Conservation (phyloP, 169 alveolate species). For the Plasmodium inui region DNA sequence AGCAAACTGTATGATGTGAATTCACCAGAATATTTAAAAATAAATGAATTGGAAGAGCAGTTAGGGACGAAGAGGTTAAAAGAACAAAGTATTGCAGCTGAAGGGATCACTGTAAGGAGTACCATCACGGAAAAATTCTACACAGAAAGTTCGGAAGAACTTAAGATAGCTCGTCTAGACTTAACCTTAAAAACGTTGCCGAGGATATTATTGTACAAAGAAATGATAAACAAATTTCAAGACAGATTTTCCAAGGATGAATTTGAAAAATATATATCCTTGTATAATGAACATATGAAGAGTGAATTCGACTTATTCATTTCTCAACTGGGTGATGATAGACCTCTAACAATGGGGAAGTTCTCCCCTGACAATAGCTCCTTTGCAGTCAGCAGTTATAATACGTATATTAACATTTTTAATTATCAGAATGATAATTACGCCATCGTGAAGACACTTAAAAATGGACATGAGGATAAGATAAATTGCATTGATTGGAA, state of each 20-base stretch:
- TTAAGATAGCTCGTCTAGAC: conserved; percentile 76
- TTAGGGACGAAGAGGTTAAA: conserved; percentile 68
- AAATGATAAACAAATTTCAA: conserved; percentile 78
- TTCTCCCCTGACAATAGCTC: conserved; percentile 83
- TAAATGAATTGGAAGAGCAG: conserved; percentile 65
- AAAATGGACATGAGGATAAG: conserved; percentile 81
- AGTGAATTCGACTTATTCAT: conserved; percentile 76
- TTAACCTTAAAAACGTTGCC: conserved; percentile 75
- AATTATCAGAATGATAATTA: conserved; percentile 75
- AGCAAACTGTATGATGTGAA: conserved; percentile 78
- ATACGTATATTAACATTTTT: conserved; percentile 75
- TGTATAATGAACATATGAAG: conserved; percentile 79
- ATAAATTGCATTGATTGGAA: conserved; percentile 85
- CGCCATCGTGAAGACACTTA: conserved; percentile 69
- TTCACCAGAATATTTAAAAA: conserved; percentile 74
- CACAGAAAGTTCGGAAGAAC: conserved; percentile 79
- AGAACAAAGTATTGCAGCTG: not conserved
- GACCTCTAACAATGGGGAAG: conserved; percentile 85
- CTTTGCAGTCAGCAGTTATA: conserved; percentile 77
- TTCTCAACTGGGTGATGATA: conserved; percentile 84
- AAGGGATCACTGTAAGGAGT: not conserved
- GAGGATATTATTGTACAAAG: conserved; percentile 75
- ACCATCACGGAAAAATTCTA: conserved; percentile 77
- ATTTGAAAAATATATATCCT: conserved; percentile 80
- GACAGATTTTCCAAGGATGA: conserved; percentile 77